Evolutionary conservation across 1,284 basidiomycete genomes (phyloP), one percentile per base, ranked within the genome.

Genomic region (Neotropicomus parvogracilis): DNA sequence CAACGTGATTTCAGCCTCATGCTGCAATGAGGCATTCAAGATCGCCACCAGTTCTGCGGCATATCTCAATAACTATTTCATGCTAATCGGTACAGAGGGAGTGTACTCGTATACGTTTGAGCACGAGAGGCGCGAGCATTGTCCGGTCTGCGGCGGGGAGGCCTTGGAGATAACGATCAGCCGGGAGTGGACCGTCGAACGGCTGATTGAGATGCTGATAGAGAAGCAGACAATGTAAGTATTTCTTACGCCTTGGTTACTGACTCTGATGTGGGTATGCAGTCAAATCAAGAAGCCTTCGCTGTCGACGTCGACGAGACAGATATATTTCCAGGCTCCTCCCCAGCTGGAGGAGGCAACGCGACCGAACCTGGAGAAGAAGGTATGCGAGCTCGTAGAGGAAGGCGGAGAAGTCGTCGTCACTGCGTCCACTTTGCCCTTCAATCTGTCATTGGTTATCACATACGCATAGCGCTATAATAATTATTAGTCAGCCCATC

Each of bases 21-120:
- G 97, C 70, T 99, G 95, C 63, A 97, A 97, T 58, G 97, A 99
- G 71, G 97, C 97, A 9, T 94, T 99, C 79, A 99, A 99, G 72
- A 91, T 99, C 50, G 95, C 93, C 16, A 99, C 97, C 0, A 91
- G 85, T 52, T 88, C 90, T 21, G 95, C 95, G 0, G 91, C 94
- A 2, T 97, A 85, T 65, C 77, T 99, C 35, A 91, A 97, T 72
- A 99, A 99, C 70, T 99, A 99, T 70, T 98, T 99, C 79, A 94
- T 94, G 89, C 76, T 94, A 39, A 88, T 95, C 52, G 97, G 97
- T 27, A 98, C 94, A 33, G 95, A 98, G 46, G 88, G 92, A 26
- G 83, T 99, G 6, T 99, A 99, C 70, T 97, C 95, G 1, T 97
- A 92, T 71, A 99, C 97, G 0, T 99, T 99, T 61, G 85, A 97